A percentile compares a stretch with the other conserved stretches of the same genome.
Conservation (phyloP, 2,329 filamentous ascomycete genomes). For the Paracorniculantispora psalliotae region DNA sequence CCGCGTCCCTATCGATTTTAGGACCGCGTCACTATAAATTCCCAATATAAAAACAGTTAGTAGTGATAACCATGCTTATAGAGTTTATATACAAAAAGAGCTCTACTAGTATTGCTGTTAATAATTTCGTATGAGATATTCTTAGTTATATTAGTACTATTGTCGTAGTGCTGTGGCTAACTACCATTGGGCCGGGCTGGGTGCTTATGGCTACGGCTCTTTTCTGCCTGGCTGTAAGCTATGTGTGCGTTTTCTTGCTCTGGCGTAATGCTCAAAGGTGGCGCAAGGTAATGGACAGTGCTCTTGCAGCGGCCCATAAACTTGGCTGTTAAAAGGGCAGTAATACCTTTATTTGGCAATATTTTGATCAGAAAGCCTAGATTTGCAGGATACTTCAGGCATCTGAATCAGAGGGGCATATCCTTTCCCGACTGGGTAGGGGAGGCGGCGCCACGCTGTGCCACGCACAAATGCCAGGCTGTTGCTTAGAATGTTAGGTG, state of each 20-base stretch:
- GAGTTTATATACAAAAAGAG: slow-evolving; percentile 73
- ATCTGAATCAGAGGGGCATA: too few relatives aligned
- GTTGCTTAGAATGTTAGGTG: too few relatives aligned
- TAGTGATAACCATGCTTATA: slow-evolving; percentile 75
- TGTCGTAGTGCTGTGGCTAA: slow-evolving; percentile 65
- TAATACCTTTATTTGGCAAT: background rate
- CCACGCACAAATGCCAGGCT: too few relatives aligned
- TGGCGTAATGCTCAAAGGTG: slow-evolving; percentile 6
- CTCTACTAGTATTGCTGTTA: slow-evolving; percentile 70
- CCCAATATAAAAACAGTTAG: slow-evolving; percentile 33
- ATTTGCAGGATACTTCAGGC: background rate
- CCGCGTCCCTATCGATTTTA: too few relatives aligned
- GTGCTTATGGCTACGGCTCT: slow-evolving; percentile 53
- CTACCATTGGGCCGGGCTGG: slow-evolving; percentile 70
- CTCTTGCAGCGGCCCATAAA: background rate
- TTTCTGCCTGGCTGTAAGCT: slow-evolving; percentile 6
- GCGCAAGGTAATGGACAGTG: slow-evolving; percentile 11
- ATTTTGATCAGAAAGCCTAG: background rate
- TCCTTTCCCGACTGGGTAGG: too few relatives aligned
- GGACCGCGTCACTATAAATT: too few relatives aligned
- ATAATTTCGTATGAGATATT: slow-evolving; percentile 78
- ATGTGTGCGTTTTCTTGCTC: slow-evolving; percentile 7
- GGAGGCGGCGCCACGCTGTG: too few relatives aligned
- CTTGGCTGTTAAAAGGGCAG: background rate
- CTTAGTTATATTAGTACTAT: slow-evolving; percentile 67